Base-by-base conservation (phyloP, 2,329 filamentous ascomycete genomes). In the Sarocladium oryzae region DNA sequence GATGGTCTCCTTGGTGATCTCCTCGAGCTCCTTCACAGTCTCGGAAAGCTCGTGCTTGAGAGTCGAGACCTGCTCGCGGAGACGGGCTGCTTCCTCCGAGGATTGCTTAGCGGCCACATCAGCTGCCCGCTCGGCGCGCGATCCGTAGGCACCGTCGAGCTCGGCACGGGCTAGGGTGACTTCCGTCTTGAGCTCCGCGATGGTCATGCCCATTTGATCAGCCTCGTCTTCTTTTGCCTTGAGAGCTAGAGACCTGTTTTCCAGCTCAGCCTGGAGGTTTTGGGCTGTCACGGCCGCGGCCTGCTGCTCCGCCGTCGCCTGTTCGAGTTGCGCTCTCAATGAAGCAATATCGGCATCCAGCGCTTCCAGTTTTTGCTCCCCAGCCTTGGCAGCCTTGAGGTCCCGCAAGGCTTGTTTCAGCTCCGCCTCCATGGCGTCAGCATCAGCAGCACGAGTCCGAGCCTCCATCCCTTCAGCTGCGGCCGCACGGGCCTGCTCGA, bases 151-250 rank as follows among this genome's bases (percentile, higher is more conserved):
- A 52, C 78, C 78, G 56, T 84, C 80, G 26, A 84, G 73, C 63
- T 84, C 80, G 16, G 80, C 80, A 60, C 78, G 76, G 49, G 78
- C 76, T 58, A 82, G 75, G 41, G 79, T 81, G 53, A 81, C 69
- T 59, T 83, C 79, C 50, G 78, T 82, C 71, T 82, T 82, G 61
- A 79, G 71, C 65, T 82, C 78, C 30, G 77, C 74, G 51, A 81
- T 62, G 59, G 73, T 72, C 60, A 72, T 67, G 62, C 76, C 77
- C 50, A 78, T 67, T 51, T 67, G 65, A 49, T 79, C 76, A 32
- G 78, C 59, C 54, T 79, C 74, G 43, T 71, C 68, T 51, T 79
- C 74, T 65, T 75, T 76, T 54, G 69, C 68, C 58, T 72, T 72
- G 56, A 68, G 62, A 32, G 73, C 66, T 54, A 73, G 71, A 55